Evolutionary conservation across 768 basidiomycete genomes (phyloP).

Genomic region (Russula sp.): DNA sequence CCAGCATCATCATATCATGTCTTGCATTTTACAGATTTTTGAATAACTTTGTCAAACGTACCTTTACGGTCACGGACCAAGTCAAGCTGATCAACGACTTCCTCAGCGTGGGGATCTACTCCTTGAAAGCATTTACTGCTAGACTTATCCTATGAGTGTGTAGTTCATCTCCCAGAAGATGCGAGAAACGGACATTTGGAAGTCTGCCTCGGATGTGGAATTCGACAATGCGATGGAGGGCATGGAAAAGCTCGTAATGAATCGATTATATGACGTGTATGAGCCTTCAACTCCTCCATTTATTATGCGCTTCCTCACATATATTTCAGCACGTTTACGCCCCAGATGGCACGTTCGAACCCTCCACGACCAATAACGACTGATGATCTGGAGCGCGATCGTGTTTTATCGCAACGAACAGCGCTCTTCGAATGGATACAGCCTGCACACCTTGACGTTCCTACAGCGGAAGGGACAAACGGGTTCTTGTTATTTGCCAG

Average conservation of each 20-base stretch:
- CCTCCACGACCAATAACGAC: conserved; percentile 79
- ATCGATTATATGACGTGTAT: conserved; percentile 93
- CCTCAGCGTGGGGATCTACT: conserved; percentile 55
- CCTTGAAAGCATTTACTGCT: not conserved
- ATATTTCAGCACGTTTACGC: conserved; percentile 79
- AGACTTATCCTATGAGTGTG: conserved; percentile 23
- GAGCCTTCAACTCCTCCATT: conserved; percentile 29
- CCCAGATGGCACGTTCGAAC: conserved; percentile 62
- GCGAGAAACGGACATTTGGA: conserved; percentile 82
- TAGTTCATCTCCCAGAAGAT: conserved; percentile 91
- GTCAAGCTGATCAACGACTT: conserved; percentile 96
- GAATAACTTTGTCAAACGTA: conserved; percentile 88
- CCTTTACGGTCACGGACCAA: conserved; percentile 90
- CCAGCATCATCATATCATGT: not conserved
- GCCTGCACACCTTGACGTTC: conserved; percentile 87
- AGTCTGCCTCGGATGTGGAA: conserved; percentile 68
- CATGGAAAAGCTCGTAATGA: conserved; percentile 99
- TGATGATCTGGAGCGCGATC: conserved; percentile 96
- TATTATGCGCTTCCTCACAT: not conserved
- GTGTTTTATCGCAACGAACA: conserved; percentile 85
- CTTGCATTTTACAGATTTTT: conserved; percentile 63
- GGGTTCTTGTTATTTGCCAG: conserved; percentile 89
- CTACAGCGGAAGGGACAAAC: conserved; percentile 64
- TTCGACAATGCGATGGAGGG: conserved; percentile 98
- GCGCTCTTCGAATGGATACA: conserved; percentile 88